A percentile compares a stretch with the other conserved stretches of the same genome.
Conservation (phyloP, 345 rosid genomes). For the Linum usitatissimum region DNA sequence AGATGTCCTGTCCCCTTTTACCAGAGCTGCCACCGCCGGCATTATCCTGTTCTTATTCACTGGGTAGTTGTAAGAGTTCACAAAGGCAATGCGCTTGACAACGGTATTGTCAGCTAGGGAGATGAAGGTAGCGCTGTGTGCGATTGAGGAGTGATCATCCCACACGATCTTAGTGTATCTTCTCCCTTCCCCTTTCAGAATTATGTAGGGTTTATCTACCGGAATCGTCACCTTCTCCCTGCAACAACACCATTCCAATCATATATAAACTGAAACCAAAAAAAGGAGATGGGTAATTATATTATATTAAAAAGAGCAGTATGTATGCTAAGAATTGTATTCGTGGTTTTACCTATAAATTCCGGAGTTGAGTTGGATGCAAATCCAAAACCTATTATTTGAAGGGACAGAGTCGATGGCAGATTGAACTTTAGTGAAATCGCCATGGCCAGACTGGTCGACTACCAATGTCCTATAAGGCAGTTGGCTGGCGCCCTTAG, state of each 20-base stretch:
- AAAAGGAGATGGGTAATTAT: no score
- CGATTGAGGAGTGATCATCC: conserved; percentile 39
- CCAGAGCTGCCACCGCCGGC: background rate
- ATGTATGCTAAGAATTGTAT: no score
- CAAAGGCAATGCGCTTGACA: conserved; percentile 39
- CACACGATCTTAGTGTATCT: conserved; percentile 46
- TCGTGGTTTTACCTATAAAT: conserved; percentile 31
- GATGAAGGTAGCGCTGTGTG: conserved; percentile 52
- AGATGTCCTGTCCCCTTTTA: background rate
- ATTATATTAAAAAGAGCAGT: no score
- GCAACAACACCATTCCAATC: background rate
- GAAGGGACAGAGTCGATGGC: conserved; percentile 49
- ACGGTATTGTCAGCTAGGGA: conserved; percentile 49
- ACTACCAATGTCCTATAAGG: conserved; percentile 20
- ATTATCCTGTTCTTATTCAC: background rate
- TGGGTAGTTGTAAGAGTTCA: conserved; percentile 8
- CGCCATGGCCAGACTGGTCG: conserved; percentile 38
- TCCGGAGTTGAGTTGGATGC: conserved; percentile 40
- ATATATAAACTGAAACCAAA: no score
- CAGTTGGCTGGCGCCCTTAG: background rate
- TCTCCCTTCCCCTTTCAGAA: conserved; percentile 47
- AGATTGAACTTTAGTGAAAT: conserved; percentile 43
- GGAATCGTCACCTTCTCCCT: conserved; percentile 79
- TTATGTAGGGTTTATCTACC: conserved; percentile 45
- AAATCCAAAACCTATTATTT: conserved; percentile 38